phyloP scores from a whole-genome alignment of 2,329 filamentous ascomycete genomes.

The Aspergillus brunneoviolaceus region DNA sequence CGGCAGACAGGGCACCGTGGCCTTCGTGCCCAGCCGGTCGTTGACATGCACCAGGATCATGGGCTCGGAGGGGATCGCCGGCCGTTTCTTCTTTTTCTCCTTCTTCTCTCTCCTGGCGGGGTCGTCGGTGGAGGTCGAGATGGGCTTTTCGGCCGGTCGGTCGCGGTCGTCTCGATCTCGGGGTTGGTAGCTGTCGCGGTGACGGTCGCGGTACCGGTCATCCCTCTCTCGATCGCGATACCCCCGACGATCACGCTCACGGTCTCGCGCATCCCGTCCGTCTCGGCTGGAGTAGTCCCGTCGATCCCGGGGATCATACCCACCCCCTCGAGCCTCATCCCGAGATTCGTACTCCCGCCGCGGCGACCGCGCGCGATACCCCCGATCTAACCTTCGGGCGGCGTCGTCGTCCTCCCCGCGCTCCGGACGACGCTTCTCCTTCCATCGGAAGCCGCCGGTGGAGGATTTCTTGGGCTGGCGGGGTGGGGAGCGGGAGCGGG shows the following conservation, averaged over 20 bases:
- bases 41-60: constrained; percentile 96
- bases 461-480: constrained; percentile 39
- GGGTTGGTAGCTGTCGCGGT: not conserved
- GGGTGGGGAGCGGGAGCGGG: constrained; percentile 17
- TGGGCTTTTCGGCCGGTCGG: not conserved
- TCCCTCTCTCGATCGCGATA: not conserved
- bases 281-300: constrained; percentile 1
- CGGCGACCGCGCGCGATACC: constrained; percentile 44
- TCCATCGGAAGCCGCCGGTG: constrained; percentile 48
- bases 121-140: constrained; percentile 21
- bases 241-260: constrained; percentile 48
- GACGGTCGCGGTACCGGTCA: not conserved
- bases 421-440: constrained; percentile 51
- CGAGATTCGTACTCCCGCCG: constrained; percentile 23
- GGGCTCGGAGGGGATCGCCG: constrained; percentile 55
- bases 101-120: constrained; percentile 41
- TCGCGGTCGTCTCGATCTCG: not conserved
- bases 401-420: constrained; percentile 52
- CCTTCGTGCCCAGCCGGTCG: constrained; percentile 93
- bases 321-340: constrained; percentile 34
- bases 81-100: constrained; percentile 33
- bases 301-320: constrained; percentile 5
- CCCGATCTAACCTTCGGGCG: constrained; percentile 53
- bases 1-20: constrained; percentile 83
- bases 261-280: constrained; percentile 23